Conservation (phyloP, 2,329 filamentous ascomycete species). For the Calonectria naviculata region DNA sequence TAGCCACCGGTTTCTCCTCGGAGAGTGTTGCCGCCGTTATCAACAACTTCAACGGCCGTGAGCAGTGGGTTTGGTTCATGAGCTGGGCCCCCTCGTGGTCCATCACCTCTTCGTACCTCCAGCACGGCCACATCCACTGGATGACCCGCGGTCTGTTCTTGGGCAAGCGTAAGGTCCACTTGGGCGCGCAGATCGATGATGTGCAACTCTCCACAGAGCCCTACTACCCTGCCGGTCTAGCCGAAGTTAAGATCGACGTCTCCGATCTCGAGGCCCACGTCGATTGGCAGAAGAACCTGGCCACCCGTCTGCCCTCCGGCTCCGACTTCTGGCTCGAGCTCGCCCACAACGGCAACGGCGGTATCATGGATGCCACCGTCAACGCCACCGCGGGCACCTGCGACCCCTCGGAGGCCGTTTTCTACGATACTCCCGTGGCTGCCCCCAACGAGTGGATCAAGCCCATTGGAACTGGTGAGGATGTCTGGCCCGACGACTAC, state of each 20-base stretch:
- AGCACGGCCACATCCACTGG: constrained; percentile 33
- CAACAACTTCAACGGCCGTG: constrained; percentile 30
- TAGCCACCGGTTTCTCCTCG: constrained; percentile 11
- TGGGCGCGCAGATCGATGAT: constrained; percentile 28
- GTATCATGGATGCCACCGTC: constrained; percentile 21
- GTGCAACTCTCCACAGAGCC: constrained; percentile 27
- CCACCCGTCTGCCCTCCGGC: constrained; percentile 24
- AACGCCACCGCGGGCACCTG: neutral
- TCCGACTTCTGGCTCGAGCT: constrained; percentile 29
- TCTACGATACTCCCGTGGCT: constrained; percentile 2
- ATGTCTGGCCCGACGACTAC: constrained; percentile 21
- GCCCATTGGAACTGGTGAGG: neutral
- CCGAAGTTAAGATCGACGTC: constrained; percentile 28
- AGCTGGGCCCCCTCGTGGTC: constrained; percentile 33
- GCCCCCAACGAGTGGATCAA: constrained; percentile 24
- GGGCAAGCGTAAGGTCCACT: constrained; percentile 31
- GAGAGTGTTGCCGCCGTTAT: constrained; percentile 30
- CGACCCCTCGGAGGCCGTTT: constrained; percentile 18
- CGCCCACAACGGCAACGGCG: constrained; percentile 32
- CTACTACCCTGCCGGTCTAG: constrained; percentile 19
- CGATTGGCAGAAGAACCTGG: constrained; percentile 28
- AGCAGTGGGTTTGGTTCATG: constrained; percentile 35
- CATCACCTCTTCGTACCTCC: constrained; percentile 27
- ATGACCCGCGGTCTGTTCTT: constrained; percentile 32
- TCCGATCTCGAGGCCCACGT: constrained; percentile 28